Evolutionary conservation across 1,284 basidiomycete species (phyloP).

Genomic region (Caloboletus inedulis): DNA sequence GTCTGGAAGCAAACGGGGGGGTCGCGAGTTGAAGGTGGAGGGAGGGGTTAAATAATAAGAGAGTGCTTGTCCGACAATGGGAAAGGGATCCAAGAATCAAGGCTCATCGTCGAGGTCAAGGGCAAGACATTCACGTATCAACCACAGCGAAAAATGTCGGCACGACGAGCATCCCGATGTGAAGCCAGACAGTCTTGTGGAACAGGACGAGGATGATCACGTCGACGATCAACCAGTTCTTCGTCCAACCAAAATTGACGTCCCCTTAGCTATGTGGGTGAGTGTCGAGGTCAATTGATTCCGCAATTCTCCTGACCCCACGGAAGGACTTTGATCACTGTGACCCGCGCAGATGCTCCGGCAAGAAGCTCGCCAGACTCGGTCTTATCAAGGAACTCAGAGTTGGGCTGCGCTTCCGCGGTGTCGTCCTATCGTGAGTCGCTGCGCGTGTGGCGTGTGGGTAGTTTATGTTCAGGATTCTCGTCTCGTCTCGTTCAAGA

Average conservation of each 20-base stretch:
- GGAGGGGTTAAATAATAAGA: not conserved
- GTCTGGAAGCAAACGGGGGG: conserved; percentile 2
- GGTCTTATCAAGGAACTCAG: conserved; percentile 83
- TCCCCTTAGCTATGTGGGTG: conserved; percentile 89
- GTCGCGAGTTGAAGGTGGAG: conserved; percentile 1
- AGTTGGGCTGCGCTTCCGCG: conserved; percentile 86
- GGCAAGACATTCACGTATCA: not conserved
- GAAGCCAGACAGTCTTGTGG: conserved; percentile 5
- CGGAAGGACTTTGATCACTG: conserved; percentile 93
- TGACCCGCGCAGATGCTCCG: conserved; percentile 91
- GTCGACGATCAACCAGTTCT: not conserved
- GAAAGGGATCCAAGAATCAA: conserved; percentile 13
- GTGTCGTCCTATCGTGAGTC: conserved; percentile 88
- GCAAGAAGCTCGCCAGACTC: conserved; percentile 87
- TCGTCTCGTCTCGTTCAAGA: conserved; percentile 40
- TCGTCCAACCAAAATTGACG: conserved; percentile 41
- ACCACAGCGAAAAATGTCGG: not conserved
- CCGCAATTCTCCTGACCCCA: not conserved
- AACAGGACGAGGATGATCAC: not conserved
- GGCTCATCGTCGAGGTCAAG: not conserved
- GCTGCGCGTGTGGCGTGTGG: not conserved
- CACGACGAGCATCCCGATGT: conserved; percentile 1
- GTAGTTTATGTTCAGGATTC: not conserved
- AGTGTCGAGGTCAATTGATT: conserved; percentile 29
- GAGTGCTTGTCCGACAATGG: conserved; percentile 3